Base-by-base conservation (phyloP, 176 grass and related monocot species). In the Elymus sibiricus region DNA sequence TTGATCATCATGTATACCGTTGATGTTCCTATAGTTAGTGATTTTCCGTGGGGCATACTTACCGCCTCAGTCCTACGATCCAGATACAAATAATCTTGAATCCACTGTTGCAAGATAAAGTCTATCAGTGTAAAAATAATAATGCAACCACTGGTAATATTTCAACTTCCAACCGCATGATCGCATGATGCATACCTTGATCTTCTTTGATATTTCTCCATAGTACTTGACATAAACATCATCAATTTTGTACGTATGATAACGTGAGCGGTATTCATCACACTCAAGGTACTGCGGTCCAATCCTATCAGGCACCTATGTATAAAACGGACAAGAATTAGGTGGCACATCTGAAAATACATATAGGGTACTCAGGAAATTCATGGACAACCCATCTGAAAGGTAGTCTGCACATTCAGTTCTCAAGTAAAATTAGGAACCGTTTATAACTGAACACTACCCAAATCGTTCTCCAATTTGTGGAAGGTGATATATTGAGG, bases 221-320 rank as follows among this genome's bases (percentile, higher is more conserved):
- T 26, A 64, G 9, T 84, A 84, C 4, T 76, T 64, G 26, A 47
- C 55, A 84, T 75, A 84, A 8, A 34, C 68, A 2, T 24, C 70
- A 84, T 84, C 70, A 49, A 21, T 49, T 35, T 64, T 39, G 15
- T 84, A 64, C 17, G 28, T 47, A 72, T 59, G 74, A 25, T 64
- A 11, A 34, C 56, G 34, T 25, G 19, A 3, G 59, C 31, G 11
- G 56, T 75, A 84, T 0, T 47, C 4, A 10, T 76, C 39, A 56
- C 55, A 34, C 13, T 3, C 1, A 12, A 1, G 2, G 82, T 74
- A 75, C 25, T 35, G 0, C 2, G 11, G 7, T 47, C 75, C 70
- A 7, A 13, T 0, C 31, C 0, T 5, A 24, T 16, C 7, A 53
- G 74, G 37, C 6, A 16, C 44, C 42, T 19, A 40, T 9, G 9